Evolutionary conservation across 768 basidiomycete species (phyloP), one percentile per base, ranked within the genome.

Genomic region (Amyloporia xantha): DNA sequence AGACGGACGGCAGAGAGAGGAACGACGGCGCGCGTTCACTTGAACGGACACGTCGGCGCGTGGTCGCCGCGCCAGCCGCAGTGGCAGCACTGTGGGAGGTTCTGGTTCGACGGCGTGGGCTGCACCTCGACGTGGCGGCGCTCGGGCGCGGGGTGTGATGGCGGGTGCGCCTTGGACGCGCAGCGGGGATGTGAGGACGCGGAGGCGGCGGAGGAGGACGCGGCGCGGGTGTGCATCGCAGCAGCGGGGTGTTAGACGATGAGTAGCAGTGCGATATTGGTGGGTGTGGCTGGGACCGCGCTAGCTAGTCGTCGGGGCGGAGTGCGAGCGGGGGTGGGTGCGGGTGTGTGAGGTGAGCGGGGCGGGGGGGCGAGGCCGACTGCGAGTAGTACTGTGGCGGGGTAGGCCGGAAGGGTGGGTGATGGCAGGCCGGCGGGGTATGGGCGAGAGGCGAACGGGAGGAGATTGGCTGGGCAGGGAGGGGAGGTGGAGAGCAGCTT

Each of bases 41-140:
- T 77, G 79, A 84, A 83, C 37, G 82, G 82, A 71, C 84, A 86
- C 59, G 69, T 72, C 28, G 79, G 76, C 23, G 78, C 63, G 54
- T 76, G 74, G 13, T 69, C 61, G 33, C 82, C 83, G 57, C 84
- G 79, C 72, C 73, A 82, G 56, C 83, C 83, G 54, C 85, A 87
- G 63, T 85, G 82, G 72, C 82, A 85, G 69, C 85, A 87, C 63
- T 85, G 83, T 51, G 85, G 82, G n/a, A 78, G 71, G 69, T 75
- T 79, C 58, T 73, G 69, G 69, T 78, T 68, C 45, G 71, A 62
- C 28, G 68, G 61, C 42, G 66, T 53, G 52, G 55, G 47, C 51
- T 65, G 53, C 54, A 63, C 64, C 33, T 59, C 58, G 44, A 59
- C 54, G 47, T 53, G 54, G 42, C 58, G 57, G 50, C 36, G 26